A percentile compares a stretch with the other conserved stretches of the same genome.
phyloP scores from a whole-genome alignment of 768 basidiomycete genomes.

The Suillus spraguei region DNA sequence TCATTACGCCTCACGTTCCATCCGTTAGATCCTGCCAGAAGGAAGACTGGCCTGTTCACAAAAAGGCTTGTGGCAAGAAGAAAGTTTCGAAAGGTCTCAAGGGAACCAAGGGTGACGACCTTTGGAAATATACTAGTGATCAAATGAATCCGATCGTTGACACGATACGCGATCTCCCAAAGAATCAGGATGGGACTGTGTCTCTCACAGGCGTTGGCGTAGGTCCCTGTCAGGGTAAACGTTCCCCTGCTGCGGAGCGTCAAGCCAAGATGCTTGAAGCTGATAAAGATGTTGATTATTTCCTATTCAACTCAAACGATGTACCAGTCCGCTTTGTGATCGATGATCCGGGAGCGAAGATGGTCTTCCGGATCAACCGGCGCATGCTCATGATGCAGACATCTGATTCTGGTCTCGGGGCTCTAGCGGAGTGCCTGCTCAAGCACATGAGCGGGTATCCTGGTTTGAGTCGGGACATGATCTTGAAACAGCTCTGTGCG shows the following conservation, averaged over 20 bases:
- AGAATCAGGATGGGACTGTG: neutral
- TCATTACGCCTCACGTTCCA: neutral
- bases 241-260: slow-evolving; percentile 19
- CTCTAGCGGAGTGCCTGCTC: slow-evolving; percentile 21
- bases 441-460: slow-evolving; percentile 19
- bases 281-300: slow-evolving; percentile 23
- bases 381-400: slow-evolving; percentile 12
- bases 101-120: slow-evolving; percentile 19
- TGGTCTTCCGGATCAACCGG: slow-evolving; percentile 20
- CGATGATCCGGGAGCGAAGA: slow-evolving; percentile 13
- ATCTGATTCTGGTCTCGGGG: slow-evolving; percentile 9
- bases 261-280: slow-evolving; percentile 22
- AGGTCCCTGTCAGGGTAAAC: slow-evolving; percentile 14
- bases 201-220: slow-evolving; percentile 12
- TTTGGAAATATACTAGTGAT: slow-evolving; percentile 11
- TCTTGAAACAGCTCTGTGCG: neutral
- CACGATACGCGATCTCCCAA: neutral
- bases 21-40: slow-evolving; percentile 19
- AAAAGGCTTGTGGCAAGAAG: slow-evolving; percentile 22
- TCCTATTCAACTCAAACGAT: slow-evolving; percentile 20
- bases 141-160: slow-evolving; percentile 7
- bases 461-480: slow-evolving; percentile 18
- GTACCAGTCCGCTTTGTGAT: slow-evolving; percentile 20
- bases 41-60: slow-evolving; percentile 21
- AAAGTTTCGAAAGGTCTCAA: slow-evolving; percentile 21